Evolutionary conservation across 2,329 filamentous ascomycete species (phyloP).

Genomic region (Diplocarpon mali): DNA sequence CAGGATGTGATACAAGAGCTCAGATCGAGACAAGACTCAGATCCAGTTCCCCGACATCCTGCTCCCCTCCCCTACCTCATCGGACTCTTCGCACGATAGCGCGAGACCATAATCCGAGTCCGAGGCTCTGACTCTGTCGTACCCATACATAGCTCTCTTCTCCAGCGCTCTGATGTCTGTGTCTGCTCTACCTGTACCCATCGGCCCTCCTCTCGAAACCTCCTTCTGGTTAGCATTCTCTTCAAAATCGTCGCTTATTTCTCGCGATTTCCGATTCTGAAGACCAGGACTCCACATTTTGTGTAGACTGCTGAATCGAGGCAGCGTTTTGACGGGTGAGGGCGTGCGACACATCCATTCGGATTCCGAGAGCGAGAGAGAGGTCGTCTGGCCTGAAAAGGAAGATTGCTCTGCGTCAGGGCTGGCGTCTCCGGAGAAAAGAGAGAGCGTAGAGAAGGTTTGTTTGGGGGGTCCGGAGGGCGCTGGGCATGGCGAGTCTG

Average conservation of each 20-base stretch:
- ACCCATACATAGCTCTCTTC: too few species aligned
- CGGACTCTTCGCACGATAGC: too few species aligned
- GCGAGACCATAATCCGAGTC: too few species aligned
- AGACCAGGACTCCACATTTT: conserved; percentile 4
- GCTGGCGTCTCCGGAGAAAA: not conserved
- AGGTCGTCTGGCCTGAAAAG: conserved; percentile 5
- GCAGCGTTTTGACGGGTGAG: conserved; percentile 8
- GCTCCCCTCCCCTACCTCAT: too few species aligned
- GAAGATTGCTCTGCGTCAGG: not conserved
- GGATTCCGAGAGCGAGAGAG: conserved; percentile 17
- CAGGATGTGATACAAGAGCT: too few species aligned
- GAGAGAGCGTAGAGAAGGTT: not conserved
- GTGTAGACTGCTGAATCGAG: conserved; percentile 2
- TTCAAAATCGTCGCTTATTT: not conserved
- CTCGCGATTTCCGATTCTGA: not conserved
- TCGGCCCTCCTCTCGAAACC: too few species aligned
- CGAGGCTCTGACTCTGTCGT: too few species aligned
- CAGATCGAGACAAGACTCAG: too few species aligned
- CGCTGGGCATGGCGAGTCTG: conserved; percentile 2
- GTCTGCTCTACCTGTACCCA: too few species aligned
- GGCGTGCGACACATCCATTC: conserved; percentile 22
- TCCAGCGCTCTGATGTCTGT: too few species aligned
- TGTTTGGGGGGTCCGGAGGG: not conserved
- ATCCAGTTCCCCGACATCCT: too few species aligned
- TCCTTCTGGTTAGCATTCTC: too few species aligned